Conservation (phyloP, 148 eudicot species). For the Rhododendron griersonianum region DNA sequence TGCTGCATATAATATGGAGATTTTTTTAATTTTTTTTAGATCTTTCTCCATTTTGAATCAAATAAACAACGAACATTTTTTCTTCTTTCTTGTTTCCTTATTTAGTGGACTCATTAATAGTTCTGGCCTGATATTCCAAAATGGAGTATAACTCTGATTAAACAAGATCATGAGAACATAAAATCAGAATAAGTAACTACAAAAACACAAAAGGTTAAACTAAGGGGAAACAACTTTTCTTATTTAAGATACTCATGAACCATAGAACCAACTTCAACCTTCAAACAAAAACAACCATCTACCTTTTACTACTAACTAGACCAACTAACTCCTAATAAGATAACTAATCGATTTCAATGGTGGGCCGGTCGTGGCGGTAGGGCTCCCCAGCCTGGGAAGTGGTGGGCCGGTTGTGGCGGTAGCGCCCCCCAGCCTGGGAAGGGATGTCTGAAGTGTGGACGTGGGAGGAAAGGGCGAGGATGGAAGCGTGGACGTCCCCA, state of each 20-base stretch:
- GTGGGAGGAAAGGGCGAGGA: neutral
- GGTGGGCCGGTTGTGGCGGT: no score
- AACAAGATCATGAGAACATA: neutral
- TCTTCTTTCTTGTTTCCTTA: no score
- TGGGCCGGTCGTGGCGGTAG: neutral
- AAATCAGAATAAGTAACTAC: no score
- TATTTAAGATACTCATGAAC: neutral
- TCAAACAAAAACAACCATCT: neutral
- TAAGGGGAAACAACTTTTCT: neutral
- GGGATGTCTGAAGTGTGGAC: neutral
- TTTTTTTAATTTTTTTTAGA: no score
- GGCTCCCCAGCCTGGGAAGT: no score
- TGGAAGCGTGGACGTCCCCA: neutral
- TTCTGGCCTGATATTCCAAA: no score
- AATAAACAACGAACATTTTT: no score
- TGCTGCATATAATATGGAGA: no score
- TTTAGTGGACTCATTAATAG: no score
- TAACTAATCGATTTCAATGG: neutral
- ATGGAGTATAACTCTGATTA: no score
- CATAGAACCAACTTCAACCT: neutral
- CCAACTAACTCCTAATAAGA: neutral
- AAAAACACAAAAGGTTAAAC: neutral
- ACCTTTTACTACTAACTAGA: neutral
- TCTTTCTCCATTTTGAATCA: no score
- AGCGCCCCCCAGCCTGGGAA: neutral